Evolutionary conservation across 2,329 filamentous ascomycete genomes (phyloP).

Genomic region (Acephala macrosclerotiorum): DNA sequence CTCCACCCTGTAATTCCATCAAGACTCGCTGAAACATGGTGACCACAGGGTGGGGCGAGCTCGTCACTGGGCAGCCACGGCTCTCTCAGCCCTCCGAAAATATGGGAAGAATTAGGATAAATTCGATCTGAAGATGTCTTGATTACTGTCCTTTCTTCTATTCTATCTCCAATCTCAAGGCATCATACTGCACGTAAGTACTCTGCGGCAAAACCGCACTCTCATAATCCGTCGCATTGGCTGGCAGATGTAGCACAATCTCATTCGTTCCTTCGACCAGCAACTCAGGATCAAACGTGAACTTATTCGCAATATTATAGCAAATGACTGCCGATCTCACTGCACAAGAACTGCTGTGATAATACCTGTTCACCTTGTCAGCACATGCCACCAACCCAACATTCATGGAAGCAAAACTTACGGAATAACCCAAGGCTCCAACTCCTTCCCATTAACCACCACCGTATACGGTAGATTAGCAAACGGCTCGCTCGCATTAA

Average conservation of each 20-base stretch:
- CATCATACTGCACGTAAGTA: slow-evolving; percentile 72
- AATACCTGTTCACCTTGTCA: slow-evolving; percentile 48
- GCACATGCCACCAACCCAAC: neutral
- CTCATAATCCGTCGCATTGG: slow-evolving; percentile 65
- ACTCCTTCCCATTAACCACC: slow-evolving; percentile 52
- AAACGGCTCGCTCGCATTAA: slow-evolving; percentile 59
- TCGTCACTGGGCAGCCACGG: no score
- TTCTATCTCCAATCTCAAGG: slow-evolving; percentile 63
- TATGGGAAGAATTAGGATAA: no score
- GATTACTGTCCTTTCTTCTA: slow-evolving; percentile 29
- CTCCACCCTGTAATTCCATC: neutral
- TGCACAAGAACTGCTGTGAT: slow-evolving; percentile 65
- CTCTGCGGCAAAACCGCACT: slow-evolving; percentile 60
- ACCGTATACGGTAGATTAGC: slow-evolving; percentile 60
- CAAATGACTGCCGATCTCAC: slow-evolving; percentile 66
- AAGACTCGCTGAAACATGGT: neutral
- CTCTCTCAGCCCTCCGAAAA: no score
- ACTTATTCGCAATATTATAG: slow-evolving; percentile 67
- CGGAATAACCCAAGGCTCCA: slow-evolving; percentile 64
- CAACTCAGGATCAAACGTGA: slow-evolving; percentile 58
- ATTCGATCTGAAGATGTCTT: neutral
- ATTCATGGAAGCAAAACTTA: slow-evolving; percentile 43
- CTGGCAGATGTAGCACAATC: slow-evolving; percentile 64
- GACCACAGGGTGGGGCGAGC: no score
- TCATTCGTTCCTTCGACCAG: slow-evolving; percentile 61